Percentiles rank a stretch among this genome's conserved stretches.
These are phyloP conservation scores for Cordyceps cicadae DNA, from an alignment of 2,329 filamentous ascomycete genomes.

Conservation along the genomic window DNA sequence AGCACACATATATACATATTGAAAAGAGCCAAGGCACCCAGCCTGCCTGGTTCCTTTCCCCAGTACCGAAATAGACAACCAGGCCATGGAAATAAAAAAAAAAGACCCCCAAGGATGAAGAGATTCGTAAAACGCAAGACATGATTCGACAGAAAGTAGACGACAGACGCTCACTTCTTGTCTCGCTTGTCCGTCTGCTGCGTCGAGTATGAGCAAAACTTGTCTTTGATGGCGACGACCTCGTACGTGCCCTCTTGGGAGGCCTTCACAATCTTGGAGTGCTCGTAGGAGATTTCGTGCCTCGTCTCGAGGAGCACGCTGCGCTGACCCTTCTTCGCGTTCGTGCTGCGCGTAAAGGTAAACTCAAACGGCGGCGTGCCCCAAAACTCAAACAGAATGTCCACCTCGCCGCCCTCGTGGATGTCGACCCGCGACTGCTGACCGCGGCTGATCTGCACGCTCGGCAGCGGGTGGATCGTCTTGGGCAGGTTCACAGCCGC, in stretches of 20 bases:
- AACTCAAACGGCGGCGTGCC: constrained; percentile 96
- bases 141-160: background rate
- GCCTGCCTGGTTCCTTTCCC: background rate
- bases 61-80: background rate
- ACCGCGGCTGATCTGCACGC: constrained; percentile 82
- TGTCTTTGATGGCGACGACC: constrained; percentile 91
- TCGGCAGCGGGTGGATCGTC: constrained; percentile 83
- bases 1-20: constrained; percentile 7
- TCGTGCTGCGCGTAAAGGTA: constrained; percentile 87
- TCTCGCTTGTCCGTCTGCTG: constrained; percentile 48
- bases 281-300: constrained; percentile 75
- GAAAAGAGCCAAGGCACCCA: background rate
- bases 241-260: constrained; percentile 96
- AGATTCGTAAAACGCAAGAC: background rate
- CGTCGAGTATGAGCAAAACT: constrained; percentile 80
- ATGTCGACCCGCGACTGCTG: constrained; percentile 78
- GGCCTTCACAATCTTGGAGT: constrained; percentile 72
- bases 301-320: constrained; percentile 80
- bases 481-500: constrained; percentile 72
- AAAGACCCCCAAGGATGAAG: background rate
- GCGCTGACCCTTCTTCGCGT: constrained; percentile 70
- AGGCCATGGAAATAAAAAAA: background rate
- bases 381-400: constrained; percentile 91
- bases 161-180: constrained; percentile 24
- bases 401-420: constrained; percentile 89